A percentile compares a stretch with the other conserved stretches of the same genome.
phyloP scores from a whole-genome alignment of 2,329 filamentous ascomycete species.

The Penicillium brevicompactum region DNA sequence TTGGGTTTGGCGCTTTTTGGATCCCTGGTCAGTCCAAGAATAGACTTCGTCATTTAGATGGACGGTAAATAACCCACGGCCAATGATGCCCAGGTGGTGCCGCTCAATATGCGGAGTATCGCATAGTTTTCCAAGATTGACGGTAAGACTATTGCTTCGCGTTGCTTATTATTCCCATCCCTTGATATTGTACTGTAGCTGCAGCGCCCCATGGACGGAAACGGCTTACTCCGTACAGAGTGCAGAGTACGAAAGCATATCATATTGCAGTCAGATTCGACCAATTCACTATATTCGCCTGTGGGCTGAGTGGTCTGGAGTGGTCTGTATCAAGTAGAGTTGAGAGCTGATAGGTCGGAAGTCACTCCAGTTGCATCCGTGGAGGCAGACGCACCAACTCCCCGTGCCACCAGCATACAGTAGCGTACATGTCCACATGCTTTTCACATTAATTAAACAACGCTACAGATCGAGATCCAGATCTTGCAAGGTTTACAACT shows the following conservation, averaged over 20 bases:
- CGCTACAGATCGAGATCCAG: not conserved
- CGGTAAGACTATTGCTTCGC: not conserved
- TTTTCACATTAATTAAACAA: not conserved
- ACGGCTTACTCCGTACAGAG: not conserved
- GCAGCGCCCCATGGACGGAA: no score
- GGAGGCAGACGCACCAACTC: not conserved
- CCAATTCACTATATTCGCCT: not conserved
- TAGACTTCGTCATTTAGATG: not conserved
- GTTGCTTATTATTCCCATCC: not conserved
- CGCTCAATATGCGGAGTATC: no score
- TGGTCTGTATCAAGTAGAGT: not conserved
- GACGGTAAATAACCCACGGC: not conserved
- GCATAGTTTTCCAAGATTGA: no score
- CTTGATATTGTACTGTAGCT: not conserved
- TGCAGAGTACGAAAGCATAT: not conserved
- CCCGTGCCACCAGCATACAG: not conserved
- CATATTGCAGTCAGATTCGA: not conserved
- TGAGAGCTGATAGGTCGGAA: conserved; percentile 3
- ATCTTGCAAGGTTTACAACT: conserved; percentile 1
- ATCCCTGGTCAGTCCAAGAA: not conserved
- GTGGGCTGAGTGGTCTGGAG: not conserved
- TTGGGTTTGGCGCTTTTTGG: conserved; percentile 2
- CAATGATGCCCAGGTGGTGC: not conserved
- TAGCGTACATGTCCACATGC: not conserved
- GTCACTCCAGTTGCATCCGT: not conserved